These are phyloP conservation scores for Pythium guiyangense DNA, from an alignment of 352 stramenopile genomes.

Conservation along the genomic window DNA sequence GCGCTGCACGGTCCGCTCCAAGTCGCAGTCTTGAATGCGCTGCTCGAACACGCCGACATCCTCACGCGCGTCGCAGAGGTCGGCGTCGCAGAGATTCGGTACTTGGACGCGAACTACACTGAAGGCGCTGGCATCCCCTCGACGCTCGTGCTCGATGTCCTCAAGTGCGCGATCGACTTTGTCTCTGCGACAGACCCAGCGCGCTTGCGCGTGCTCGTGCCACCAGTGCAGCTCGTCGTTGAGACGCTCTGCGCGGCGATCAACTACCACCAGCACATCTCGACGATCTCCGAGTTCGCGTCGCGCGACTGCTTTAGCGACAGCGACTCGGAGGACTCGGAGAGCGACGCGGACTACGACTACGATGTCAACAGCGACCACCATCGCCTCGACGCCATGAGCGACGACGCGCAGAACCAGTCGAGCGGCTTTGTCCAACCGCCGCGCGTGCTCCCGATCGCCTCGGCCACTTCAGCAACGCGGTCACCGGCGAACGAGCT, in stretches of 20 bases:
- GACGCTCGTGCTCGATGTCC: constrained; percentile 50
- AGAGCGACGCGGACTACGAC: constrained; percentile 20
- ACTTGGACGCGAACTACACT: constrained; percentile 54
- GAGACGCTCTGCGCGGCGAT: constrained; percentile 62
- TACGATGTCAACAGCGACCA: constrained; percentile 3
- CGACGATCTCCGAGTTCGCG: constrained; percentile 68
- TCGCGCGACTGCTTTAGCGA: constrained; percentile 74
- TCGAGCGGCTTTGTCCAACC: neutral
- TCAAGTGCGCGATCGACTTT: constrained; percentile 52
- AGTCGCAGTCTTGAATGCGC: constrained; percentile 33
- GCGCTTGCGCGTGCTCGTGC: constrained; percentile 44
- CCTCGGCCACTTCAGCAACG: neutral
- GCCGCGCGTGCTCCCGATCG: constrained; percentile 10
- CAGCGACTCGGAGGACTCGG: constrained; percentile 53
- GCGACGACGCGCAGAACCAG: constrained; percentile 9
- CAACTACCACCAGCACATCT: constrained; percentile 75
- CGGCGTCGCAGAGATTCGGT: constrained; percentile 53
- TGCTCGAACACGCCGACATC: constrained; percentile 43
- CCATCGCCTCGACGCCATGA: constrained; percentile 6
- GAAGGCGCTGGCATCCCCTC: constrained; percentile 39
- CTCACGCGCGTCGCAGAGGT: constrained; percentile 51
- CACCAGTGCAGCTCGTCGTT: constrained; percentile 41
- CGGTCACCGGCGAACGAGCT: constrained; percentile 2
- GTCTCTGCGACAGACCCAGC: constrained; percentile 18
- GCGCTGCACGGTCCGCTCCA: constrained; percentile 57